A percentile compares a stretch with the other conserved stretches of the same genome.
Conservation (phyloP, 192 early-diverging fungal genomes). For the Coemansia sp. region DNA sequence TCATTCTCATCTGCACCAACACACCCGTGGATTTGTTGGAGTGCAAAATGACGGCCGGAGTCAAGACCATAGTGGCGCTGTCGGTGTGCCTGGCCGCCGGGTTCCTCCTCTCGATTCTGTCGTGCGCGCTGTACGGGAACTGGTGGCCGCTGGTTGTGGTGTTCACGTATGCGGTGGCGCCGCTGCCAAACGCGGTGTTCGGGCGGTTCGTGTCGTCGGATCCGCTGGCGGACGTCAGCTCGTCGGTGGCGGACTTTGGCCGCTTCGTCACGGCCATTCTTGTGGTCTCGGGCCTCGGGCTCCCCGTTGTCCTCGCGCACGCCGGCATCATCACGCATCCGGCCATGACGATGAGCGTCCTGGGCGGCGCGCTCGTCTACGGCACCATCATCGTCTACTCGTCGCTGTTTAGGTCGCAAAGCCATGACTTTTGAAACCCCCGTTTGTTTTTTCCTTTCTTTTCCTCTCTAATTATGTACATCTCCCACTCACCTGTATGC, state of each 20-base stretch:
- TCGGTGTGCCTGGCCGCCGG: constrained; percentile 91
- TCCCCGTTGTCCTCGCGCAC: constrained; percentile 84
- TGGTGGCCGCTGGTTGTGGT: constrained; percentile 97
- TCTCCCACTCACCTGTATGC: too few relatives aligned
- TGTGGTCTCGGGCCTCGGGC: constrained; percentile 85
- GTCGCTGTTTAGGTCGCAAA: constrained; percentile 42
- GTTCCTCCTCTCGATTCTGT: constrained; percentile 91
- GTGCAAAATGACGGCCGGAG: constrained; percentile 26
- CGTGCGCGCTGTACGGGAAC: constrained; percentile 92
- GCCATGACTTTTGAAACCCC: constrained; percentile 27
- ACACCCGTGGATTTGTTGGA: too few relatives aligned
- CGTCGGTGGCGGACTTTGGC: constrained; percentile 65
- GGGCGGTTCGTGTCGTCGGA: constrained; percentile 71
- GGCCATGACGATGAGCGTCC: constrained; percentile 90
- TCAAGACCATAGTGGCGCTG: constrained; percentile 64
- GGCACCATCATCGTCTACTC: constrained; percentile 73
- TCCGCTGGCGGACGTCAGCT: constrained; percentile 66
- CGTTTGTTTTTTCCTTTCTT: constrained; percentile 4
- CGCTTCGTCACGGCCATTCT: constrained; percentile 90
- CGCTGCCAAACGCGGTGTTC: constrained; percentile 87
- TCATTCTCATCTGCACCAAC: too few relatives aligned
- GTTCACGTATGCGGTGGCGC: constrained; percentile 89
- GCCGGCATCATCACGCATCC: constrained; percentile 73
- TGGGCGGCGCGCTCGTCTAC: constrained; percentile 92
- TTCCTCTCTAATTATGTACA: not conserved